A percentile compares a stretch with the other conserved stretches of the same genome.
Conservation (phyloP, 495 filamentous ascomycete genomes). For the Polyplosphaeria fusca region DNA sequence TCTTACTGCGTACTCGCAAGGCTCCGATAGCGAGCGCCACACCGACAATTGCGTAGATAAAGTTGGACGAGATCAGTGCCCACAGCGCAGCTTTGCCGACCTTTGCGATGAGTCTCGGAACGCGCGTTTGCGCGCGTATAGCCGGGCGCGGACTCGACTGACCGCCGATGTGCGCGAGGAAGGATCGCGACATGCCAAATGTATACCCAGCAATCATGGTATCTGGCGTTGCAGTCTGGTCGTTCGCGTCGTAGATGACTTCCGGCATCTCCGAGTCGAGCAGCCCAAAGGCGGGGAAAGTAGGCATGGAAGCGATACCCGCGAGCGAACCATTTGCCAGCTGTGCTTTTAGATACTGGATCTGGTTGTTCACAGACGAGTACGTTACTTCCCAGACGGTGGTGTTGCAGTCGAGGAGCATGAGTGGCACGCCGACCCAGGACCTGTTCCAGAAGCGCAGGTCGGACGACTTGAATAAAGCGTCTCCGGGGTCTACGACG, state of each 20-base stretch:
- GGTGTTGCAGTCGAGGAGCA: no score
- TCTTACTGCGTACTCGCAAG: no score
- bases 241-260: background rate
- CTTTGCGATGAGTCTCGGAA: background rate
- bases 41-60: background rate
- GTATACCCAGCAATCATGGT: background rate
- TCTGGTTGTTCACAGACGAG: background rate
- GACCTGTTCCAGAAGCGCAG: no score
- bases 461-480: no score
- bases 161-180: background rate
- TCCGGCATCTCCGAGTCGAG: background rate
- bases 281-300: background rate
- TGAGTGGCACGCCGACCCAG: no score
- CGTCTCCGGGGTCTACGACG: no score
- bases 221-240: background rate
- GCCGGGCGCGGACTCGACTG: background rate
- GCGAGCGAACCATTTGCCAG: background rate
- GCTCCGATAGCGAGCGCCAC: no score
- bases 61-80: background rate
- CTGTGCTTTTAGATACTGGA: background rate
- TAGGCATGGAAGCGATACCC: background rate
- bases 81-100: background rate
- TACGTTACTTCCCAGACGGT: no score
- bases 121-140: background rate
- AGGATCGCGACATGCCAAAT: background rate